A percentile compares a stretch with the other conserved stretches of the same genome.
Conservation (phyloP, 129 eudicot genomes). For the Artemisia argyi region DNA sequence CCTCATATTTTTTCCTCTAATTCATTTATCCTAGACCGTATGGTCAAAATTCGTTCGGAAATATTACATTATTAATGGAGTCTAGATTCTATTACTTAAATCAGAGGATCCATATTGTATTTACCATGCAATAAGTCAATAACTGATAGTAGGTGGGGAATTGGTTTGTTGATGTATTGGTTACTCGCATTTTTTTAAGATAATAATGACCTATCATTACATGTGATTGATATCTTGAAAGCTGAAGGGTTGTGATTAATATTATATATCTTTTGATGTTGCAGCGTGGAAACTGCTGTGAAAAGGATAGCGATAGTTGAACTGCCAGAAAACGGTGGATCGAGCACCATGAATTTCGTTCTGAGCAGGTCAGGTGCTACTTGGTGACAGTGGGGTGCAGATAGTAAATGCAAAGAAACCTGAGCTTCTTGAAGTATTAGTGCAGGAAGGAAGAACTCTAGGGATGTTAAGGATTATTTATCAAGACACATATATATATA, state of each 20-base stretch:
- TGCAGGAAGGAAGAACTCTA: constrained; percentile 30
- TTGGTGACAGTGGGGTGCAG: constrained; percentile 6
- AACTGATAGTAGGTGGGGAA: too few relatives aligned
- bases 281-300: constrained; percentile 46
- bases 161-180: too few relatives aligned
- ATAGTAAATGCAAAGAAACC: constrained; percentile 23
- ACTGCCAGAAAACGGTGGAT: constrained; percentile 12
- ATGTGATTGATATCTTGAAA: not conserved
- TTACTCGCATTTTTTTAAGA: too few relatives aligned
- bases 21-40: not conserved
- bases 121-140: too few relatives aligned
- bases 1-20: not conserved
- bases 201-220: not conserved
- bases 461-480: constrained; percentile 29
- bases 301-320: constrained; percentile 5
- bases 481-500: constrained; percentile 25
- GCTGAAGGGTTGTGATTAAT: constrained; percentile 17
- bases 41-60: too few relatives aligned
- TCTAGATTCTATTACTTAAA: too few relatives aligned
- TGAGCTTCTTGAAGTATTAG: constrained; percentile 41
- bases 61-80: too few relatives aligned
- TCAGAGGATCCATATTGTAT: too few relatives aligned
- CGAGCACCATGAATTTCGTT: constrained; percentile 20
- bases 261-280: not conserved
- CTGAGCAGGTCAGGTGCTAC: constrained; percentile 9